phyloP scores from a whole-genome alignment of 2,329 filamentous ascomycete genomes.

The Westerdykella ornata region DNA sequence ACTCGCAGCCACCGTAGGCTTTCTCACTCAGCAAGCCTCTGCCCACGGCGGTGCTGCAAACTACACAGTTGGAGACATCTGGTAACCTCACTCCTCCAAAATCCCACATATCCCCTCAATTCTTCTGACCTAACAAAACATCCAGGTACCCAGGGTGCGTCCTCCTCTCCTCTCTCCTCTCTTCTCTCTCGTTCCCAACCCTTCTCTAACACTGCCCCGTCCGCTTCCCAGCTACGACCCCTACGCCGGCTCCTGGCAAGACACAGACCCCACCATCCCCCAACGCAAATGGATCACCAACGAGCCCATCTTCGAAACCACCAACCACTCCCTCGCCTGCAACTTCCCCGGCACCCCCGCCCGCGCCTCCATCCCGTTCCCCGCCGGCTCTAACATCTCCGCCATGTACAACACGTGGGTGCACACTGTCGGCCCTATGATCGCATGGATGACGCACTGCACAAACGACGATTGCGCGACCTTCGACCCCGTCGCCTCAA shows the following conservation, averaged over 20 bases:
- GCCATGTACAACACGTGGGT: slow-evolving; percentile 26
- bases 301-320: slow-evolving; percentile 22
- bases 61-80: slow-evolving; percentile 27
- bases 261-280: slow-evolving; percentile 16
- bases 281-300: slow-evolving; percentile 28
- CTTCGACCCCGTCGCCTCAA: slow-evolving; percentile 7
- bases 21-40: slow-evolving; percentile 9
- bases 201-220: not conserved
- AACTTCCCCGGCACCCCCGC: slow-evolving; percentile 25
- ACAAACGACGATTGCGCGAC: slow-evolving; percentile 15
- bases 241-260: slow-evolving; percentile 18
- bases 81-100: no score
- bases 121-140: not conserved
- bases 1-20: slow-evolving; percentile 3
- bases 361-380: slow-evolving; percentile 19
- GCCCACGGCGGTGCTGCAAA: slow-evolving; percentile 25
- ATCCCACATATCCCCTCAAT: slow-evolving; percentile 9
- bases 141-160: slow-evolving; percentile 22
- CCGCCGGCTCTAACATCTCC: slow-evolving; percentile 21
- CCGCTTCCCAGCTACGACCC: slow-evolving; percentile 18
- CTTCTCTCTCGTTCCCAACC: no score
- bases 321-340: slow-evolving; percentile 21
- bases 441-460: slow-evolving; percentile 26
- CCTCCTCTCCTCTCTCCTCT: not conserved
- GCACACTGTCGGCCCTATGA: slow-evolving; percentile 28